Evolutionary conservation across 345 rosid species (phyloP), one percentile per base, ranked within the genome.

Genomic region (Salix udensis): DNA sequence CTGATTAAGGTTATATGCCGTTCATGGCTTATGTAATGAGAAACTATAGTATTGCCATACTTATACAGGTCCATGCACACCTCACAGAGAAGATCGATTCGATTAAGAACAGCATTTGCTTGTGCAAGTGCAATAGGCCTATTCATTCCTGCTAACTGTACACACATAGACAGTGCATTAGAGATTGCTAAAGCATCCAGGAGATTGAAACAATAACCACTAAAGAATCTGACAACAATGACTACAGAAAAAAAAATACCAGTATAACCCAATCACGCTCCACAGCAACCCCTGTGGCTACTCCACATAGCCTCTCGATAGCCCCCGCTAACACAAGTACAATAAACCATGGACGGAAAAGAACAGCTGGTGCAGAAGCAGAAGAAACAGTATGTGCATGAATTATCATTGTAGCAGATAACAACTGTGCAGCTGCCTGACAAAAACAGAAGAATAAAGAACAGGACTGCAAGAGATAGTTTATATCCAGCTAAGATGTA

Each of bases 191-290:
- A 81, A 31, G 42, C 46, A 78, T 78, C 65, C 14, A 39, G 23
- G 58, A 68, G 61, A 81, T 61, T 31, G 70, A 61, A 68, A 48
- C 46, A 73, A 70, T 80, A 79, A 46, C 67, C 70, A 71, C 21
- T 19, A 50, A 69, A 68, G 30, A 44, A 52, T 9, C 28, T 74
- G 34, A 64, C 12, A 50, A 75, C 52, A 8, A 72, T 18, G 70
- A 64, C 73, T 64, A 76, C 46, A 42, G 67, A 48, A 70, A 71
- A n/a, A 28, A 48, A 83, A 74, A 65, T 88, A 95, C 99, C 97
- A 90, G 89, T 68, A 96, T 98, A 78, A 93, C 91, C 98, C 98
- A 95, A 71, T 95, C 98, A 69, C 98, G 92, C 79, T 95, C 98
- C 85, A 89, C 84, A 69, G 97, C 92, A 62, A 95, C 97, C 36